phyloP scores from a whole-genome alignment of 1,284 basidiomycete genomes.

The Athelia psychrophila region DNA sequence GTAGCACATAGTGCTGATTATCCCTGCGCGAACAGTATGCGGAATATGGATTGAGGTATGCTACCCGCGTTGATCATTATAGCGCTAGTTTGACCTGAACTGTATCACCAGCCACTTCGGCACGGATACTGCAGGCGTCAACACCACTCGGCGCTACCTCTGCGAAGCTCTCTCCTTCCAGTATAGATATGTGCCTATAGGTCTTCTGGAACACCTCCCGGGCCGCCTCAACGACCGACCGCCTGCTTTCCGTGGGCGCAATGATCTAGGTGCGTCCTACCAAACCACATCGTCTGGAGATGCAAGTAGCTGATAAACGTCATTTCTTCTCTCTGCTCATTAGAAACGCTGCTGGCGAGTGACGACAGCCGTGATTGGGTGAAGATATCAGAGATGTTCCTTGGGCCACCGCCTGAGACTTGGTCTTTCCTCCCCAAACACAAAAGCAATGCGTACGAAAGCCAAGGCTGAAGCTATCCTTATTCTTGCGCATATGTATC shows the following conservation, averaged over 20 bases:
- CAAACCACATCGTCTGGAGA: too few relatives aligned
- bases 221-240: constrained; percentile 88
- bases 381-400: constrained; percentile 93
- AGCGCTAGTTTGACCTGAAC: constrained; percentile 3
- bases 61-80: constrained; percentile 12
- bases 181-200: constrained; percentile 92
- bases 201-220: constrained; percentile 86
- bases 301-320: too few relatives aligned
- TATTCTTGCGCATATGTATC: too few relatives aligned
- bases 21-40: constrained; percentile 54
- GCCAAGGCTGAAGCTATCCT: constrained; percentile 35
- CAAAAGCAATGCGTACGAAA: constrained; percentile 68
- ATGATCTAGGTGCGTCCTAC: constrained; percentile 71
- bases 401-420: constrained; percentile 65
- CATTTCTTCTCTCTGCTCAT: too few relatives aligned
- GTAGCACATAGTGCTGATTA: neutral
- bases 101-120: constrained; percentile 68
- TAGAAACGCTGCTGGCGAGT: constrained; percentile 85
- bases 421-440: constrained; percentile 76
- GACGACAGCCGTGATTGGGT: constrained; percentile 90
- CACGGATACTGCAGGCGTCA: constrained; percentile 87
- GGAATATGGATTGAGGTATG: constrained; percentile 73
- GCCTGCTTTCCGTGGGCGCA: constrained; percentile 81
- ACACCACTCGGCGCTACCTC: constrained; percentile 91
- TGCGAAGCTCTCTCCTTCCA: constrained; percentile 96